These are phyloP conservation scores for Aspergillus kassunensis DNA, from an alignment of 495 filamentous ascomycete genomes.

Conservation along the genomic window DNA sequence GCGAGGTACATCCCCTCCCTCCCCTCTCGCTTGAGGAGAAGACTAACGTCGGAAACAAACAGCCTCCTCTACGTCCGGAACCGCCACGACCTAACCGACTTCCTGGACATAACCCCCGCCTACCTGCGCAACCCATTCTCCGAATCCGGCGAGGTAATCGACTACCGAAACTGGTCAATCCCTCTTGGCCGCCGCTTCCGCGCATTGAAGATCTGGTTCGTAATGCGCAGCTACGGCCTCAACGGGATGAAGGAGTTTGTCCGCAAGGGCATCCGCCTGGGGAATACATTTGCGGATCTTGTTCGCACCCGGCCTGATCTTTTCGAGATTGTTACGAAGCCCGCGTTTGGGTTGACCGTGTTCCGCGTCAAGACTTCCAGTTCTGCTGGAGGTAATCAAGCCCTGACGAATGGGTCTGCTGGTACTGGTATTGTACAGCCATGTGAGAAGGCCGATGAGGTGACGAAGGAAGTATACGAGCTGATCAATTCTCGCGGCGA, in stretches of 20 bases:
- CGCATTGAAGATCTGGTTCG: conserved; percentile 94
- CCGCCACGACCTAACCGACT: conserved; percentile 68
- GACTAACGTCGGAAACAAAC: too few relatives aligned
- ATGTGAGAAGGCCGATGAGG: conserved; percentile 52
- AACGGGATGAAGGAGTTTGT: conserved; percentile 74
- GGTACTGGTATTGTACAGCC: conserved; percentile 35
- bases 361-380: conserved; percentile 53
- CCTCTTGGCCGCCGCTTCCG: conserved; percentile 92
- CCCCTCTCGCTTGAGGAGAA: too few relatives aligned
- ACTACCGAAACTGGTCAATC: conserved; percentile 99
- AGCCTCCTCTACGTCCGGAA: conserved; percentile 75
- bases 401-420: conserved; percentile 17
- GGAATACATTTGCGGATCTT: conserved; percentile 62
- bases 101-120: conserved; percentile 75
- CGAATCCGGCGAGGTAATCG: conserved; percentile 81
- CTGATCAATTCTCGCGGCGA: conserved; percentile 68
- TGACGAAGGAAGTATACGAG: conserved; percentile 79
- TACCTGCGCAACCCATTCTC: conserved; percentile 80
- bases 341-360: conserved; percentile 77
- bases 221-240: conserved; percentile 81
- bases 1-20: conserved; percentile 46
- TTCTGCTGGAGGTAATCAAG: conserved; percentile 19
- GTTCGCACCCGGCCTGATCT: conserved; percentile 61
- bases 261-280: conserved; percentile 59
- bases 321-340: conserved; percentile 71